Percentiles rank a stretch among this genome's conserved stretches.
Conservation (phyloP, 495 filamentous ascomycete species). For the Penicillium fimorum region DNA sequence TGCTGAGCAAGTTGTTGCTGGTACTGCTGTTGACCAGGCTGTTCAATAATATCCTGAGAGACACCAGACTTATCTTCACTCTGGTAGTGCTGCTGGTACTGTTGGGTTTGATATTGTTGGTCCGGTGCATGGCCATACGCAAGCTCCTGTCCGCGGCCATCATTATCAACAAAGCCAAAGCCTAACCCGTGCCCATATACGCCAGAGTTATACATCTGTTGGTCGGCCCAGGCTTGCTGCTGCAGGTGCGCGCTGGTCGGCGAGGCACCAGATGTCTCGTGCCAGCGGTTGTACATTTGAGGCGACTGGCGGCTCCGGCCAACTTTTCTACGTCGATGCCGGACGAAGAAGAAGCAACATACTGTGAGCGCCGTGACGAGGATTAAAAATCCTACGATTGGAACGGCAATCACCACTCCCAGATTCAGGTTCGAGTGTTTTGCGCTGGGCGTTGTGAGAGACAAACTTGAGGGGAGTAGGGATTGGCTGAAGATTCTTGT, state of each 20-base stretch:
- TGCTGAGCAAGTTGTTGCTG: neutral
- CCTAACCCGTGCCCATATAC: slow-evolving; percentile 18
- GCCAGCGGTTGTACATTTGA: slow-evolving; percentile 32
- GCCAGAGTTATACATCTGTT: slow-evolving; percentile 8
- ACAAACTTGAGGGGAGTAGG: slow-evolving; percentile 39
- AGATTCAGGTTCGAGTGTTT: slow-evolving; percentile 31
- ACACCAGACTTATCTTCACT: slow-evolving; percentile 4
- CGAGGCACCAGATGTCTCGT: slow-evolving; percentile 14
- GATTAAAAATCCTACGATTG: slow-evolving; percentile 44
- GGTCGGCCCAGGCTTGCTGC: slow-evolving; percentile 23
- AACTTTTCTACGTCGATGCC: slow-evolving; percentile 34
- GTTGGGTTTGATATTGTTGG: neutral
- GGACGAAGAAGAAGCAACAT: slow-evolving; percentile 44
- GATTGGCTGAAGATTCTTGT: slow-evolving; percentile 43
- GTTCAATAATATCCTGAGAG: slow-evolving; percentile 15
- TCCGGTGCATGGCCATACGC: slow-evolving; percentile 11
- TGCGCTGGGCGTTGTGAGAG: slow-evolving; percentile 26
- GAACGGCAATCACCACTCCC: slow-evolving; percentile 47
- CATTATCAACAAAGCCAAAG: slow-evolving; percentile 30
- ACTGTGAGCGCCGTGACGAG: slow-evolving; percentile 20
- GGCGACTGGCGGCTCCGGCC: slow-evolving; percentile 20
- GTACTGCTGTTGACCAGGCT: slow-evolving; percentile 1
- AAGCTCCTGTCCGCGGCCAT: slow-evolving; percentile 24
- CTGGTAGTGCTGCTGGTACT: slow-evolving; percentile 7
- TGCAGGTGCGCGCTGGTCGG: slow-evolving; percentile 20